phyloP scores from a whole-genome alignment of 768 basidiomycete genomes.

The button mushroom (Agaricus bisporus) region DNA sequence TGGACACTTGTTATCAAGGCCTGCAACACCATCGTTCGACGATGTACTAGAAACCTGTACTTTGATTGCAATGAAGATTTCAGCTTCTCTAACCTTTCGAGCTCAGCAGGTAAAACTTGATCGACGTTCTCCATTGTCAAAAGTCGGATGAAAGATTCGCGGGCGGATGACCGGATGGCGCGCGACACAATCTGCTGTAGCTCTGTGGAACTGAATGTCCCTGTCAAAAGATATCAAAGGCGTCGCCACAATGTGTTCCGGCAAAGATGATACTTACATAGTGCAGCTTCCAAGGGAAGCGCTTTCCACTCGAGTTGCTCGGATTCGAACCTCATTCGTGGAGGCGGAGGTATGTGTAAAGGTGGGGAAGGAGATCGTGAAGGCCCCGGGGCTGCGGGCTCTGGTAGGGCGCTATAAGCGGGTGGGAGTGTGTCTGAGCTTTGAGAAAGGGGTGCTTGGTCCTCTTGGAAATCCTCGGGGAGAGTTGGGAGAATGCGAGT shows the following conservation, averaged over 20 bases:
- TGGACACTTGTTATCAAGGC: constrained; percentile 48
- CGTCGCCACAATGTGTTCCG: background rate
- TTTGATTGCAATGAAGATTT: constrained; percentile 54
- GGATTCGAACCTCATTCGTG: constrained; percentile 50
- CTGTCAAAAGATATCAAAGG: constrained; percentile 20
- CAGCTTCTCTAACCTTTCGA: constrained; percentile 46
- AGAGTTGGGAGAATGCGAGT: constrained; percentile 4
- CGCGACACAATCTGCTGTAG: constrained; percentile 68
- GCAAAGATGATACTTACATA: constrained; percentile 31
- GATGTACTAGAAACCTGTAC: constrained; percentile 61
- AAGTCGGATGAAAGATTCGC: constrained; percentile 66
- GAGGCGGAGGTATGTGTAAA: constrained; percentile 40
- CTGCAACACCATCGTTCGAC: constrained; percentile 66
- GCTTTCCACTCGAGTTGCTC: constrained; percentile 59
- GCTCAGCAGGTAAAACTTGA: constrained; percentile 49
- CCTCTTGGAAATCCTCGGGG: background rate
- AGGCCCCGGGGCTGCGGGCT: constrained; percentile 4
- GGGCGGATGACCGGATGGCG: constrained; percentile 63
- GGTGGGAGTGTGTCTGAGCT: constrained; percentile 6
- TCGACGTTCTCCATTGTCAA: constrained; percentile 60
- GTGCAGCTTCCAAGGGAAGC: constrained; percentile 62
- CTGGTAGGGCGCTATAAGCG: constrained; percentile 7
- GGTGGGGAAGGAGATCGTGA: constrained; percentile 13
- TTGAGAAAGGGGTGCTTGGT: background rate
- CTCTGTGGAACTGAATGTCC: constrained; percentile 54